A percentile compares a stretch with the other conserved stretches of the same genome.
These are phyloP conservation scores for Termitomyces sp. DNA, from an alignment of 768 basidiomycete genomes.

Conservation along the genomic window DNA sequence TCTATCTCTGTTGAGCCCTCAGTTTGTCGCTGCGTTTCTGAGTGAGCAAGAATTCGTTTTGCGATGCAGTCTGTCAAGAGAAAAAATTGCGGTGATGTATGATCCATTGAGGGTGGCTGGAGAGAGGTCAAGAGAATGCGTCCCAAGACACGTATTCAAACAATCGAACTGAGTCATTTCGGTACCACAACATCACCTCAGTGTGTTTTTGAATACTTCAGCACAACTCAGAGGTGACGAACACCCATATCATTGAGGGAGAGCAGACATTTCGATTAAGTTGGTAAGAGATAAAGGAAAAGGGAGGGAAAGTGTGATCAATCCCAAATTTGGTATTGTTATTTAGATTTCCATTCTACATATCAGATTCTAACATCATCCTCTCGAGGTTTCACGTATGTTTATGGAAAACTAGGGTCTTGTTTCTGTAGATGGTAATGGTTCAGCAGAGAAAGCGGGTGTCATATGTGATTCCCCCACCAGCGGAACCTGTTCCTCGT, in stretches of 20 bases:
- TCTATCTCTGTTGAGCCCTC: constrained; percentile 31
- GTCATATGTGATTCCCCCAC: constrained; percentile 83
- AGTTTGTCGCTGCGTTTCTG: constrained; percentile 13
- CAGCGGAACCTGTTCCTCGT: constrained; percentile 53
- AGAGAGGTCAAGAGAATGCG: neutral
- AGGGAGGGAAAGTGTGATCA: neutral
- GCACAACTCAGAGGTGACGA: too few species aligned
- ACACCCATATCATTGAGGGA: too few species aligned
- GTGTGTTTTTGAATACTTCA: too few species aligned
- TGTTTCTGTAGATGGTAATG: constrained; percentile 19
- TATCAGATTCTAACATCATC: too few species aligned
- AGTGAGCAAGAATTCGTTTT: constrained; percentile 28
- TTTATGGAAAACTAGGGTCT: neutral
- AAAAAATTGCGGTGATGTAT: constrained; percentile 5
- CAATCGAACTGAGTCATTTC: neutral
- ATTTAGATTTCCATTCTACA: neutral
- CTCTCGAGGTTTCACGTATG: neutral
- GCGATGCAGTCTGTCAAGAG: constrained; percentile 44
- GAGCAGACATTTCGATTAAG: too few species aligned
- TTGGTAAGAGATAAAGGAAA: neutral
- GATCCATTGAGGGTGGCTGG: neutral
- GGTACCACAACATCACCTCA: neutral
- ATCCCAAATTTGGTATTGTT: constrained; percentile 2
- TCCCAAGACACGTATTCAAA: neutral
- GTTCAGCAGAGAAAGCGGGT: constrained; percentile 60